Percentiles rank a stretch among this genome's conserved stretches.
phyloP scores from a whole-genome alignment of 805 yeast genomes.

The Cyberlindnera suaveolens region DNA sequence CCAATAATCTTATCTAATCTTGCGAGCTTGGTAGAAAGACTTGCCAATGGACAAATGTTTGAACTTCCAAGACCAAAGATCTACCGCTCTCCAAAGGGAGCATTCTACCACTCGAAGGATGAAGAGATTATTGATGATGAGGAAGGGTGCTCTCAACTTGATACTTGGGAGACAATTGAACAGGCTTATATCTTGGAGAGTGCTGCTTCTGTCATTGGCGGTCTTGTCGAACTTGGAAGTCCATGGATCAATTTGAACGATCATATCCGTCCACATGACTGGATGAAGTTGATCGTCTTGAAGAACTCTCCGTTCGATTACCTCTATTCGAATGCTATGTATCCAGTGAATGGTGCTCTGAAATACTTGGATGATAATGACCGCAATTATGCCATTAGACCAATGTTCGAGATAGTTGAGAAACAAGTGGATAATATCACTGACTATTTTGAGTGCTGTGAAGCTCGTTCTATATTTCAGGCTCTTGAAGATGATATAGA shows the following conservation, averaged over 20 bases:
- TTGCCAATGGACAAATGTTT: conserved; percentile 33
- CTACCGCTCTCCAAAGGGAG: conserved; percentile 35
- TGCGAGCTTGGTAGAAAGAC: conserved; percentile 34
- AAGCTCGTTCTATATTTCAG: conserved; percentile 23
- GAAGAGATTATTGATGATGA: conserved; percentile 39
- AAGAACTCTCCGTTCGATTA: conserved; percentile 58
- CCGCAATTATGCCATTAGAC: conserved; percentile 39
- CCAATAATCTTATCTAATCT: conserved; percentile 49
- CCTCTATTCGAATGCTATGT: conserved; percentile 45
- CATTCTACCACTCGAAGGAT: conserved; percentile 33
- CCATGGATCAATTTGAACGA: conserved; percentile 22
- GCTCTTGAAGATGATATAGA: conserved; percentile 13
- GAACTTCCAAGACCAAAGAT: conserved; percentile 36
- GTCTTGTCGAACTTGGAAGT: conserved; percentile 39
- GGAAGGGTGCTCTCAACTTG: conserved; percentile 34
- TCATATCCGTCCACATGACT: conserved; percentile 34
- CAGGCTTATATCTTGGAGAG: conserved; percentile 42
- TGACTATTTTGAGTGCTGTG: conserved; percentile 21
- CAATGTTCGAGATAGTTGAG: conserved; percentile 28
- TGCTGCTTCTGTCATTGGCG: conserved; percentile 39
- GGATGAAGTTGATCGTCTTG: conserved; percentile 44
- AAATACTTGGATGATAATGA: conserved; percentile 52
- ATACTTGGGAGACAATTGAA: conserved; percentile 46
- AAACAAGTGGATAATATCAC: conserved; percentile 25
- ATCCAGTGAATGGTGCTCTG: conserved; percentile 47